phyloP scores from a whole-genome alignment of 208 protist genomes.

The Naegleria lovaniensis region DNA sequence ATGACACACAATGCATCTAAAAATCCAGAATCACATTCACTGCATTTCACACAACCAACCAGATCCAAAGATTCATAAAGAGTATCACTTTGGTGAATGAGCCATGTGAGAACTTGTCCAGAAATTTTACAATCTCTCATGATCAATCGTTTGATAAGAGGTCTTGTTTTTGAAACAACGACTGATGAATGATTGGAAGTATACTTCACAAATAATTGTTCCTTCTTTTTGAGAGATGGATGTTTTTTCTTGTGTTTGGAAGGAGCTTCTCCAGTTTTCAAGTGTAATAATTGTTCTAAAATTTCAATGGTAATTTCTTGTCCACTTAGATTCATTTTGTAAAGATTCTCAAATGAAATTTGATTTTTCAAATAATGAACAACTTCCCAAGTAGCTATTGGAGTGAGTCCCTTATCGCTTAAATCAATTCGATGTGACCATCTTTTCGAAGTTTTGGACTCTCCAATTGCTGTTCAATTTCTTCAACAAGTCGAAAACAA shows the following conservation, averaged over 20 bases:
- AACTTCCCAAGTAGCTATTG: background rate
- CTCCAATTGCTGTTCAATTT: background rate
- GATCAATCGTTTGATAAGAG: background rate
- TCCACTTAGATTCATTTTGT: background rate
- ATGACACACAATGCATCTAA: background rate
- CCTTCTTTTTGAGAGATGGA: background rate
- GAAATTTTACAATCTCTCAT: background rate
- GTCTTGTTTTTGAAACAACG: too few relatives aligned
- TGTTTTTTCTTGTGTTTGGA: background rate
- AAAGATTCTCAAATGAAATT: background rate
- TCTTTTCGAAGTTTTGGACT: background rate
- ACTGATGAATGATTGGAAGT: too few relatives aligned
- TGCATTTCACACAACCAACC: background rate
- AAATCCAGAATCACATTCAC: background rate
- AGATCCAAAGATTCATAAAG: background rate
- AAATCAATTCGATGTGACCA: background rate
- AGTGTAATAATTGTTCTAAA: background rate
- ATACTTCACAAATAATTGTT: too few relatives aligned
- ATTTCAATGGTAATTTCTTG: background rate
- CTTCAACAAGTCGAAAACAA: background rate
- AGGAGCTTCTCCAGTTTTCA: background rate
- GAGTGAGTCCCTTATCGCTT: background rate
- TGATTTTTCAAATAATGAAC: background rate
- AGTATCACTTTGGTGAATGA: background rate
- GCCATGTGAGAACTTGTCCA: background rate